Base-by-base conservation (phyloP, 306 rosid genomes). In the Citrullus amarus region DNA sequence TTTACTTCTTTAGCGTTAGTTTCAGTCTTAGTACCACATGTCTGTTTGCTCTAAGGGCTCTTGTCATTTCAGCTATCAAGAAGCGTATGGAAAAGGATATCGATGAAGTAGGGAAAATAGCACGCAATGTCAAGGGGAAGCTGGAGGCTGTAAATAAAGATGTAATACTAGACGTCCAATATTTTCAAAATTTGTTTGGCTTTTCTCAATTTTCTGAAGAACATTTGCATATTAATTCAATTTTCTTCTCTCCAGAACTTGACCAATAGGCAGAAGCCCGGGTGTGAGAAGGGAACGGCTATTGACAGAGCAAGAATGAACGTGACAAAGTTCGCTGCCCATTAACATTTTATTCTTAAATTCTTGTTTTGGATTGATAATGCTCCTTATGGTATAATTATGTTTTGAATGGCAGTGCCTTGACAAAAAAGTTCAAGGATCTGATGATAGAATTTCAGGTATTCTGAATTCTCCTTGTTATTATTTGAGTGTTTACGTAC, bases 41-140 rank as follows among this genome's bases (percentile, higher is more conserved):
- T 51, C 63, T 74, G 39, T 7, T 59, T 28, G 0, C 57, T 0
- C 55, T 2, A 60, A 60, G 20, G 61, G 74, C 57, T 79, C 63
- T 57, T 80, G 38, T 84, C 77, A 69, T 51, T 82, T 87, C 93
- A 94, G 98, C 88, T 67, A 92, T 95, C 82, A 95, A 92, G 80
- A 95, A 92, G 89, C 93, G 95, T 80, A 95, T 95, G 98, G 98
- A 95, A 81, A 95, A 88, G 80, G 98, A 92, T 84, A 89, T 92
- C 62, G 98, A 95, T 86, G 98, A 95, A 86, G 98, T 95, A 82
- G 95, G 97, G 74, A 92, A 92, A 96, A 88, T 91, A 81, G 97
- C 97, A 36, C 89, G 91, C 13, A 84, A 85, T 76, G 87, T 92
- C 85, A 95, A 95, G 82, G 82, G 89, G 72, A 95, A 84, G 83